A percentile compares a stretch with the other conserved stretches of the same genome.
Evolutionary conservation across 2,329 filamentous ascomycete genomes (phyloP).

Genomic region (Periglandula ipomoeae): DNA sequence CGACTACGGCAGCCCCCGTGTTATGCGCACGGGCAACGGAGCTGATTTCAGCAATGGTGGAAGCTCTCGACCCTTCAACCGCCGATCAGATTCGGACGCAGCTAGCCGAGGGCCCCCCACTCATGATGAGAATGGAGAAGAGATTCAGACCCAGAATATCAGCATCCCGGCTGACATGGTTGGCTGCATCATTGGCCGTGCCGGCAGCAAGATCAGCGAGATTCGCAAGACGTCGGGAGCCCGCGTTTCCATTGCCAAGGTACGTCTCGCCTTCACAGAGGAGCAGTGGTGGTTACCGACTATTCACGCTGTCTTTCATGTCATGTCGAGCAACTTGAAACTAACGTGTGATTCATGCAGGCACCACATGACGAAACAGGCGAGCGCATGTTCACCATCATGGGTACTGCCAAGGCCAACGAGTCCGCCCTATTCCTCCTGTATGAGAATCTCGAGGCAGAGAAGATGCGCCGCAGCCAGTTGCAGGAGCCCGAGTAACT

Average conservation of each 20-base stretch:
- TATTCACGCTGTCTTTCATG: too few species aligned
- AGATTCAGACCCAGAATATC: conserved; percentile 98
- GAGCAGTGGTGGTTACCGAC: too few species aligned
- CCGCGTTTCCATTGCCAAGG: conserved; percentile 95
- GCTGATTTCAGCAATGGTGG: conserved; percentile 91
- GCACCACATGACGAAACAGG: conserved; percentile 94
- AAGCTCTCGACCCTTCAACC: conserved; percentile 54
- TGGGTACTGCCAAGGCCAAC: conserved; percentile 87
- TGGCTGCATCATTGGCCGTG: conserved; percentile 95
- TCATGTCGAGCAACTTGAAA: too few species aligned
- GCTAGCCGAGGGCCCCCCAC: conserved; percentile 73
- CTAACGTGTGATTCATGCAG: conserved; percentile 21
- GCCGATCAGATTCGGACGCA: conserved; percentile 77
- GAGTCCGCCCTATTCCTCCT: conserved; percentile 92
- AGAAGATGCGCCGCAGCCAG: conserved; percentile 97
- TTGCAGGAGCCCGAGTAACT: conserved; percentile 46
- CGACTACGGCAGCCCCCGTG: conserved; percentile 58
- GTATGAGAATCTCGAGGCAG: conserved; percentile 97
- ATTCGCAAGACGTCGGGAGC: conserved; percentile 95
- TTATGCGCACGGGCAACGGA: conserved; percentile 92
- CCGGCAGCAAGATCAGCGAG: conserved; percentile 95
- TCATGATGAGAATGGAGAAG: conserved; percentile 92
- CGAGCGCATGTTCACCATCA: conserved; percentile 99
- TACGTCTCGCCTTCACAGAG: conserved; percentile 16
- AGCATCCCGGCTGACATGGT: conserved; percentile 99